A percentile compares a stretch with the other conserved stretches of the same genome.
Evolutionary conservation across 2,329 filamentous ascomycete genomes (phyloP).

Genomic region (Atkinsonella texensis): DNA sequence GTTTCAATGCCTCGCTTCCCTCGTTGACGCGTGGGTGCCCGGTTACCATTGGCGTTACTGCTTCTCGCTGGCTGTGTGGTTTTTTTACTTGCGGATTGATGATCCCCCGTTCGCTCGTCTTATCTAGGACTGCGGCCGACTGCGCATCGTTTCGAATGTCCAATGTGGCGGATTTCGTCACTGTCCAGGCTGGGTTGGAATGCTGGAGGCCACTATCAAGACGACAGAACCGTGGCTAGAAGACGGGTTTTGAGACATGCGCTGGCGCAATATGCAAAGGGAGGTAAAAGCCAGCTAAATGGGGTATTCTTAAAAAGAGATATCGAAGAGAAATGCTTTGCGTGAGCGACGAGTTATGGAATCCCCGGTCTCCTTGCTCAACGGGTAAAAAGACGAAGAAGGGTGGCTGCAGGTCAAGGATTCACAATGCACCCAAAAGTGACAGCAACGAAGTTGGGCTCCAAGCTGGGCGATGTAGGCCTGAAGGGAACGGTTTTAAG

Average conservation of each 20-base stretch:
- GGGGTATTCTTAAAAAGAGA: neutral
- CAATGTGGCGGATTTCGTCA: neutral
- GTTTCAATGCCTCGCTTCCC: constrained; percentile 14
- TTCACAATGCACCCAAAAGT: neutral
- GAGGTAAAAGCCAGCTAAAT: neutral
- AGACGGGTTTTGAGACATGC: constrained; percentile 1
- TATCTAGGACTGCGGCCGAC: neutral
- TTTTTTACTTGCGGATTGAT: neutral
- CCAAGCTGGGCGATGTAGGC: neutral
- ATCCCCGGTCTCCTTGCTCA: neutral
- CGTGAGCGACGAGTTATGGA: neutral
- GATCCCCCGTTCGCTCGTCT: neutral
- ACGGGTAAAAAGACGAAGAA: neutral
- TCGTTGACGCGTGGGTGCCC: constrained; percentile 7
- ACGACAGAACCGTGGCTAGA: neutral
- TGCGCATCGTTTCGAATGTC: constrained; percentile 5
- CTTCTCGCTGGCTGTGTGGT: neutral
- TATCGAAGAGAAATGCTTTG: neutral
- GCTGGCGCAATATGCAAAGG: neutral
- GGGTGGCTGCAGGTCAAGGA: neutral
- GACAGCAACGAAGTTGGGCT: neutral
- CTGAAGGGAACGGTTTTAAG: constrained; percentile 1
- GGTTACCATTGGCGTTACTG: neutral
- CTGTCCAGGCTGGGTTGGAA: neutral
- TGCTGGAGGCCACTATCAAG: neutral